Percentiles rank a stretch among this genome's conserved stretches.
phyloP scores from a whole-genome alignment of 2,329 filamentous ascomycete species.

The Gaeumannomyces tritici region DNA sequence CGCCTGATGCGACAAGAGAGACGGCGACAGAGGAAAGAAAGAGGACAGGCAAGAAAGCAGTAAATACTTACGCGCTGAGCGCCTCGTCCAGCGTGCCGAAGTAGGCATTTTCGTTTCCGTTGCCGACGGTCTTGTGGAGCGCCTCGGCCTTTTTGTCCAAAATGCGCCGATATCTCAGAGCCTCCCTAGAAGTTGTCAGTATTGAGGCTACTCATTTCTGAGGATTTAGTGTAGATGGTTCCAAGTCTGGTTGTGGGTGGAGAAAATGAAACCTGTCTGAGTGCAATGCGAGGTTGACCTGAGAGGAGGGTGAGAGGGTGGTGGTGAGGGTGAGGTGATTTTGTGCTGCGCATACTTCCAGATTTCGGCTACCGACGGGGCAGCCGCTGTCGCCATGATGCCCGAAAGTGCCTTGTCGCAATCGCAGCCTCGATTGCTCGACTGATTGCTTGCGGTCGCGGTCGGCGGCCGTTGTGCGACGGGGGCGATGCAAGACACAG shows the following conservation, averaged over 20 bases:
- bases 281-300: neutral
- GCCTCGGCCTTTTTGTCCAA: neutral
- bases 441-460: neutral
- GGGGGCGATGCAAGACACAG: neutral
- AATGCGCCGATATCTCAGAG: neutral
- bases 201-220: neutral
- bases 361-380: neutral
- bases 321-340: neutral
- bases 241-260: neutral
- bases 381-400: neutral
- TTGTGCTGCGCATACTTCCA: neutral
- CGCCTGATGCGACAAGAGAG: neutral
- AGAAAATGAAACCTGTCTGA: neutral
- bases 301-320: neutral
- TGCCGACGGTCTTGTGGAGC: neutral
- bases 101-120: slow-evolving; percentile 2
- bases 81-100: neutral
- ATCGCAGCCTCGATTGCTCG: neutral
- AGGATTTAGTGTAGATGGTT: too few relatives aligned
- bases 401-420: neutral
- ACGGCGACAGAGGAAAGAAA: neutral
- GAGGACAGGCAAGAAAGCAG: neutral
- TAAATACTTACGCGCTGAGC: neutral
- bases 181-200: neutral
- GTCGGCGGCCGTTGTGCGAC: neutral